Percentiles rank a stretch among this genome's conserved stretches.
phyloP scores from a whole-genome alignment of 306 rosid species.

The Sicyos edulis region DNA sequence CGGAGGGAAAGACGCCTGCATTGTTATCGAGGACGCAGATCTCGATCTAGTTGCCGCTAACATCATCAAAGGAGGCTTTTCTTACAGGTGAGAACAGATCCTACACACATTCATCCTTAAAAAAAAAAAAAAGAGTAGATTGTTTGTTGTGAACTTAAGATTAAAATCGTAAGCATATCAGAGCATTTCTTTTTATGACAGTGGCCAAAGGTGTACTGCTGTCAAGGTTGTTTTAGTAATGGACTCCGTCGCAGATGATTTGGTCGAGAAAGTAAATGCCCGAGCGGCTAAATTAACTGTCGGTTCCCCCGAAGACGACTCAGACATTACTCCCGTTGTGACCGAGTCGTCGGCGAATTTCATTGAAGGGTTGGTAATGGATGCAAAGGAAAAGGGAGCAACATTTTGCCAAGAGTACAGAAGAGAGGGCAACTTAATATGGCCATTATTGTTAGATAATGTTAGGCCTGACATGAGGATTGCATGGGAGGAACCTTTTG shows the following conservation, averaged over 20 bases:
- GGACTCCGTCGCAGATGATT: constrained; percentile 81
- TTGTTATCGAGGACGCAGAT: constrained; percentile 96
- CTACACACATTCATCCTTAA: too few species aligned
- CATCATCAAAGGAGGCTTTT: constrained; percentile 90
- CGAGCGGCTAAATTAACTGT: constrained; percentile 65
- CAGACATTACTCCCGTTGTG: constrained; percentile 88
- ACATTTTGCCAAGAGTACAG: constrained; percentile 91
- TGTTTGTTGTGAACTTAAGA: too few species aligned
- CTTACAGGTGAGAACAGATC: constrained; percentile 56
- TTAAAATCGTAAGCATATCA: neutral
- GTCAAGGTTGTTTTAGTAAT: constrained; percentile 88
- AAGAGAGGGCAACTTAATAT: constrained; percentile 93
- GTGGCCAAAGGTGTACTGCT: constrained; percentile 99
- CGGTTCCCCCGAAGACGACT: constrained; percentile 74
- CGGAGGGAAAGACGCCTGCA: constrained; percentile 99
- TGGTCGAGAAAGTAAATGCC: constrained; percentile 79
- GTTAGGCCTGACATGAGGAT: constrained; percentile 98
- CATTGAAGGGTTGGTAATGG: constrained; percentile 78
- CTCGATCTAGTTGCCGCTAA: constrained; percentile 88
- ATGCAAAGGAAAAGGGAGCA: constrained; percentile 86
- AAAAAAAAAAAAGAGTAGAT: too few species aligned
- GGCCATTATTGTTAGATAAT: constrained; percentile 85
- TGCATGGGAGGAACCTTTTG: constrained; percentile 99
- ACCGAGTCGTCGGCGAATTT: constrained; percentile 83
- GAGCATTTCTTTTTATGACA: constrained; percentile 22